Base-by-base conservation (phyloP, 148 eudicot genomes). In the Chenopodium quinoa region DNA sequence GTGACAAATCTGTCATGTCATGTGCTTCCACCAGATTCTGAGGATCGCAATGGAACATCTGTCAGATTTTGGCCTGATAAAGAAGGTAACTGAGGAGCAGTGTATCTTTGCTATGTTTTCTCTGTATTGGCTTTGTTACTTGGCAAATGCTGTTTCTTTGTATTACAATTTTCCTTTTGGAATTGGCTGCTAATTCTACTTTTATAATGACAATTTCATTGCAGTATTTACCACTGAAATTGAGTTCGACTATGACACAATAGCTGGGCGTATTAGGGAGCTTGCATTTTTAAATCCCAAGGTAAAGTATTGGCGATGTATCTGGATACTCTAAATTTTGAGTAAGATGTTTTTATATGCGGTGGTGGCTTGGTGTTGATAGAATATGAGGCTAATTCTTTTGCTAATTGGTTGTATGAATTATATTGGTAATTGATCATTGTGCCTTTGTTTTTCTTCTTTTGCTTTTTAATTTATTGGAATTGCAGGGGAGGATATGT, bases 211-310 rank as follows among this genome's bases (percentile, higher is more conserved):
- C 47, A 71, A 81, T 48, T 83, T 80, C 73, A 70, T 60, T 87
- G 90, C 94, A 96, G 98, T 96, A 50, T 94, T 96, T 80, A 93
- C 97, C 7, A 90, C 95, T 83, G 97, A 76, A 23, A 90, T 92
- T 69, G 86, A 92, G 85, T 92, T 93, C 82, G 99, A 96, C 76
- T 87, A 90, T 85, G 88, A 85, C 83, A 93, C 97, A 52, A 91
- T 96, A 75, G 94, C 99, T 87, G 93, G 95, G 65, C 88, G 99
- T 81, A 88, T 93, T 54, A 91, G 99, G 87, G 99, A 96, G 90
- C 99, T 94, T 78, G 99, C 99, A 77, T 96, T 96, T 87, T 85
- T 96, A 34, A 94, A 93, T 82, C 99, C 99, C 9, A 85, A 92
- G 99, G 99, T 91, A 82, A 80, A 70, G 50, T 77, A n/a, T 60